Percentiles rank a stretch among this genome's conserved stretches.
phyloP scores from a whole-genome alignment of 805 yeast species.

The Debaryomyces hansenii region DNA sequence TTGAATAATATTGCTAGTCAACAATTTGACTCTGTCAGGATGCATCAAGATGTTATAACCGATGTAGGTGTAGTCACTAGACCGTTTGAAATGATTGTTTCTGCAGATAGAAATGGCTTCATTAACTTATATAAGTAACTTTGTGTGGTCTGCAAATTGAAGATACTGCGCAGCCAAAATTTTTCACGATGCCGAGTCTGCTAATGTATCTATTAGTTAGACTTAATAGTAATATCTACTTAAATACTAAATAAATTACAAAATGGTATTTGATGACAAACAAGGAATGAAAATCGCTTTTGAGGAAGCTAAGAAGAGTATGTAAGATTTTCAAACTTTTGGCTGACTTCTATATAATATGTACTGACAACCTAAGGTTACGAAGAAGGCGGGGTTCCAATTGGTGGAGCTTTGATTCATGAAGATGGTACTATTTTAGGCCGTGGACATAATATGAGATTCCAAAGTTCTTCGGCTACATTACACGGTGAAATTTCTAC shows the following conservation, averaged over 20 bases:
- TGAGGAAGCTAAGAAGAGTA: background rate
- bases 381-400: slow-evolving; percentile 89
- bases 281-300: background rate
- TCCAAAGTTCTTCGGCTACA: slow-evolving; percentile 81
- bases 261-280: background rate
- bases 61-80: slow-evolving; percentile 45
- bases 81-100: slow-evolving; percentile 61
- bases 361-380: slow-evolving; percentile 43
- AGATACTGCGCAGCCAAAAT: no score
- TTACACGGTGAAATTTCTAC: slow-evolving; percentile 92
- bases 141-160: no score
- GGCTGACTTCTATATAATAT: background rate
- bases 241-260: background rate
- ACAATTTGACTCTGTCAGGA: slow-evolving; percentile 41
- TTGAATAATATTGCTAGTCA: background rate
- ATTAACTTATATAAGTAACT: slow-evolving; percentile 55
- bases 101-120: slow-evolving; percentile 67
- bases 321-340: background rate
- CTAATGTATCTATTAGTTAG: no score
- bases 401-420: slow-evolving; percentile 72
- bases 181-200: no score
- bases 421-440: slow-evolving; percentile 83
- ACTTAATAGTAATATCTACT: background rate
- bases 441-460: slow-evolving; percentile 85
- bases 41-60: slow-evolving; percentile 48